These are phyloP conservation scores for Globisporangium irregulare DNA, from an alignment of 352 stramenopile species.

Conservation along the genomic window DNA sequence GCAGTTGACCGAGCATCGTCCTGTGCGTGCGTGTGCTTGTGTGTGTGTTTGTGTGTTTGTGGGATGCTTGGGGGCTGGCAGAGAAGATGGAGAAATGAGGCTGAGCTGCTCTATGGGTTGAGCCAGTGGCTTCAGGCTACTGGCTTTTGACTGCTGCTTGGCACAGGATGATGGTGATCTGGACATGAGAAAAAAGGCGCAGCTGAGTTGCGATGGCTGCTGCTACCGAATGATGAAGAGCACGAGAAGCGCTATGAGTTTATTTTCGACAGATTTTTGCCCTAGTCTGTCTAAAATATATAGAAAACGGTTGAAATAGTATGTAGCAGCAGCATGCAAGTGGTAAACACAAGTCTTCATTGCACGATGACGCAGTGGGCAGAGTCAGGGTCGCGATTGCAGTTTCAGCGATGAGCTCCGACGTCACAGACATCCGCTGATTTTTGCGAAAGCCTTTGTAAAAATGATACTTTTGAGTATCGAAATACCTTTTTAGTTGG, in stretches of 20 bases:
- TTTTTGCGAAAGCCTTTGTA: neutral
- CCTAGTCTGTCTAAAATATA: neutral
- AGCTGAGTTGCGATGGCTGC: neutral
- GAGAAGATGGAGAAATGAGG: conserved; percentile 6
- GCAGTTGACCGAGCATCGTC: conserved; percentile 25
- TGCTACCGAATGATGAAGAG: neutral
- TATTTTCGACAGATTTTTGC: neutral
- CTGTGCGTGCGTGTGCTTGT: neutral
- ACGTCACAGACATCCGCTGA: neutral
- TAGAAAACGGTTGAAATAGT: neutral
- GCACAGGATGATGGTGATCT: neutral
- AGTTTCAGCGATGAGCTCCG: neutral
- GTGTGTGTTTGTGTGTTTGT: neutral
- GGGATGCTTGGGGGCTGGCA: conserved; percentile 2
- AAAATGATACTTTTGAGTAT: neutral
- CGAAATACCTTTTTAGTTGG: neutral
- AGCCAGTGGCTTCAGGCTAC: neutral
- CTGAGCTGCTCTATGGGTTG: neutral
- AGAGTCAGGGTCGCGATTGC: conserved; percentile 8
- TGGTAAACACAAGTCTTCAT: conserved; percentile 2
- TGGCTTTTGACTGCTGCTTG: neutral
- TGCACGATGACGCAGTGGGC: conserved; percentile 7
- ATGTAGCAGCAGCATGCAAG: neutral
- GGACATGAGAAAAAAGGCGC: conserved; percentile 4
- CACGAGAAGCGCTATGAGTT: neutral